A percentile compares a stretch with the other conserved stretches of the same genome.
These are phyloP conservation scores for Xerocomellus chrysenteron DNA, from an alignment of 768 basidiomycete genomes.

Conservation along the genomic window DNA sequence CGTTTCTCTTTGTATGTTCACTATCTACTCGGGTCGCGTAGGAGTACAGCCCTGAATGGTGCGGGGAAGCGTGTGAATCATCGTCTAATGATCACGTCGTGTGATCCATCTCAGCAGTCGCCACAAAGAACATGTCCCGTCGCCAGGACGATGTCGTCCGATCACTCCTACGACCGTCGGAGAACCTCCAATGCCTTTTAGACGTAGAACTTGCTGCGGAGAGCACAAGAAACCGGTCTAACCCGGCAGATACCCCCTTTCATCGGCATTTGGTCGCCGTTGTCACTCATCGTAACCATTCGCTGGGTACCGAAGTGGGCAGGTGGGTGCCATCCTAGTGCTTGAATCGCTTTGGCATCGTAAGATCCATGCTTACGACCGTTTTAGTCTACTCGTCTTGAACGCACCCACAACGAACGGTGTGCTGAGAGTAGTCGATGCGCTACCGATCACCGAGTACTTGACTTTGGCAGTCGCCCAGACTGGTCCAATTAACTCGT, in stretches of 20 bases:
- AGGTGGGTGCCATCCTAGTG: slow-evolving; percentile 39
- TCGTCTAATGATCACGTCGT: background rate
- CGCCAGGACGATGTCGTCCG: slow-evolving; percentile 14
- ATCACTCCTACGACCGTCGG: slow-evolving; percentile 40
- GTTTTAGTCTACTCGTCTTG: slow-evolving; percentile 17
- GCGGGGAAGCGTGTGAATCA: slow-evolving; percentile 33
- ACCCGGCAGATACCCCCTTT: background rate
- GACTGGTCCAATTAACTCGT: slow-evolving; percentile 40
- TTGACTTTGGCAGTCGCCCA: slow-evolving; percentile 61
- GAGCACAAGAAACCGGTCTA: background rate
- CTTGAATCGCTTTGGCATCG: too few relatives aligned
- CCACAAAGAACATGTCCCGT: slow-evolving; percentile 4
- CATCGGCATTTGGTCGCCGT: slow-evolving; percentile 39
- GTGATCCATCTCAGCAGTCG: slow-evolving; percentile 1
- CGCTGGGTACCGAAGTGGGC: slow-evolving; percentile 49
- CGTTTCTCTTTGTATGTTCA: background rate
- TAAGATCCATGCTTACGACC: too few relatives aligned
- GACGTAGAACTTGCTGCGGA: slow-evolving; percentile 33
- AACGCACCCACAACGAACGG: background rate
- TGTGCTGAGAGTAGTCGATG: slow-evolving; percentile 8
- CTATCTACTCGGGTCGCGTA: background rate
- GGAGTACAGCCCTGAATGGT: background rate
- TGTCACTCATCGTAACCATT: slow-evolving; percentile 46
- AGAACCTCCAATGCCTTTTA: slow-evolving; percentile 44
- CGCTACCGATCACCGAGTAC: slow-evolving; percentile 51